phyloP scores from a whole-genome alignment of 1,139 yeast genomes.

The Yamadazyma oceani region DNA sequence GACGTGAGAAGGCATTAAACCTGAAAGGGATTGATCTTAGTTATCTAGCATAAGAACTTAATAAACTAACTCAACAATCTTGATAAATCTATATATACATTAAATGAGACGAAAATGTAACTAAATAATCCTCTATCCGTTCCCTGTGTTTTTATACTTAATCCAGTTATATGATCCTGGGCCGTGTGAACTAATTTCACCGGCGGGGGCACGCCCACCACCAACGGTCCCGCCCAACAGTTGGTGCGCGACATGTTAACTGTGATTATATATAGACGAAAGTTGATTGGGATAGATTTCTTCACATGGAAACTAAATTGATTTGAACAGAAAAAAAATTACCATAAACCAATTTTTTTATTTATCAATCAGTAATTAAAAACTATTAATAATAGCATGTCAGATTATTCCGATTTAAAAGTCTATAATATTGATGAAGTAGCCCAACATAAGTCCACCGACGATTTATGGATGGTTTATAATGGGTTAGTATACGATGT shows the following conservation, averaged over 20 bases:
- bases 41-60: conserved; percentile 20
- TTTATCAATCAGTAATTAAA: background rate
- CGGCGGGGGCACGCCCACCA: too few species aligned
- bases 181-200: conserved; percentile 8
- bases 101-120: too few species aligned
- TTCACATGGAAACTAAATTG: conserved; percentile 8
- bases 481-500: conserved; percentile 90
- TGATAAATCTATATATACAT: too few species aligned
- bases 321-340: background rate
- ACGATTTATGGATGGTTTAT: conserved; percentile 88
- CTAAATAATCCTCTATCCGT: too few species aligned
- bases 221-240: too few species aligned
- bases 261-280: conserved; percentile 8
- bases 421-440: conserved; percentile 60
- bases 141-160: background rate
- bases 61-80: too few species aligned
- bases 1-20: conserved; percentile 47
- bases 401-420: conserved; percentile 10
- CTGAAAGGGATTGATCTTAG: conserved; percentile 56
- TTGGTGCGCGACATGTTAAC: too few species aligned
- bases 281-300: conserved; percentile 9
- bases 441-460: conserved; percentile 70
- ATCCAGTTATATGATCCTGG: conserved; percentile 1
- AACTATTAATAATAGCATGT: background rate
- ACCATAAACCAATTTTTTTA: too few species aligned